Evolutionary conservation across 306 rosid genomes (phyloP), one percentile per base, ranked within the genome.

Genomic region (Phaseolus lunatus): DNA sequence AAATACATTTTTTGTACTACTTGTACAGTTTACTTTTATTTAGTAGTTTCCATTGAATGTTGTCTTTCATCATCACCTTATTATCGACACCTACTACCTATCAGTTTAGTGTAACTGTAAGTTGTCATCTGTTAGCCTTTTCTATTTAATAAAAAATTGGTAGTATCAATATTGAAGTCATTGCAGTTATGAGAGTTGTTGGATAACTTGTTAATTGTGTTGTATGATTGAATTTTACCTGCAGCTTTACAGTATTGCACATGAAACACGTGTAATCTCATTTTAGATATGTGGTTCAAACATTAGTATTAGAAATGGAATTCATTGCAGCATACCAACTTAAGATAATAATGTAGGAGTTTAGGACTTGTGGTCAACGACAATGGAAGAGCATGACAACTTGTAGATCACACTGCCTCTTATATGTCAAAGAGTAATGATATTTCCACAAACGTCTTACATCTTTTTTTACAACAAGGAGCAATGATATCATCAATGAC

Each of bases 141-240:
- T 13, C 15, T 54, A 26, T 24, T 43, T n/a, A 27, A 58, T 18
- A 44, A 74, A 74, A 19, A 57, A 58, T 57, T 41, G 50, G 80
- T 50, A 22, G 23, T 49, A 22, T 48, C 41, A 31, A 64, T 5
- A 45, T 49, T 35, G 18, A 76, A 64, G 64, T 48, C 15, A 37
- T 9, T 37, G 41, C 43, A 37, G 43, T 37, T 37, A 37, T 8
- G 43, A 7, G 43, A 37, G 43, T 37, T 37, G 43, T 37, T 37
- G 11, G 43, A 37, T 37, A 37, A 9, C 43, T 37, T 8, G 43
- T 8, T 37, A 37, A 5, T 37, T 37, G 43, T 37, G 43, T 37
- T 37, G 11, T 37, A 11, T 37, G 43, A 37, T 7, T 37, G 43
- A 9, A 9, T 37, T 37, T 37, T 37, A 37, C 1, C 43, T 37